Evolutionary conservation across 1,139 yeast species (phyloP).

Genomic region (Hanseniaspora gamundiae): DNA sequence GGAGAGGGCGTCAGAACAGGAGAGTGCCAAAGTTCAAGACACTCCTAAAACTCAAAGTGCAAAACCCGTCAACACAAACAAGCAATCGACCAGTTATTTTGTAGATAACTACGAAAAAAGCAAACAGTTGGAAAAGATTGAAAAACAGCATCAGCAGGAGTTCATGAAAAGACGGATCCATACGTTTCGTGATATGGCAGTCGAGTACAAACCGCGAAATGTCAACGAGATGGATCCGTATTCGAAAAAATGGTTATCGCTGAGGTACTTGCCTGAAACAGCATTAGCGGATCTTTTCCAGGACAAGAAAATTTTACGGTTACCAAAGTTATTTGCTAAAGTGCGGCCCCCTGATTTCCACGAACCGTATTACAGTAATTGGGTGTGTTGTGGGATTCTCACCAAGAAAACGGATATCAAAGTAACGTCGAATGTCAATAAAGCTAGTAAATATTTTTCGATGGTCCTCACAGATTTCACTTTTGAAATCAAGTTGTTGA

Average conservation of each 20-base stretch:
- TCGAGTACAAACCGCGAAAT: constrained; percentile 15
- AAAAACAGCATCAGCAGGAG: constrained; percentile 12
- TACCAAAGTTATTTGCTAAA: constrained; percentile 50
- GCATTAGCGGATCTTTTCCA: constrained; percentile 28
- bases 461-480: constrained; percentile 59
- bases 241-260: constrained; percentile 28
- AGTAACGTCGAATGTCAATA: constrained; percentile 29
- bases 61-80: constrained; percentile 1
- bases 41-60: constrained; percentile 3
- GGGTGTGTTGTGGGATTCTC: constrained; percentile 63
- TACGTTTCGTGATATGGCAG: constrained; percentile 19
- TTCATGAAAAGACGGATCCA: constrained; percentile 26
- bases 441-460: constrained; percentile 42
- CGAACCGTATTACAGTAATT: constrained; percentile 63
- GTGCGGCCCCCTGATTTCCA: constrained; percentile 55
- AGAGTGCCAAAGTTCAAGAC: constrained; percentile 11
- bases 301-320: constrained; percentile 40
- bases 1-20: constrained; percentile 13
- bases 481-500: constrained; percentile 42
- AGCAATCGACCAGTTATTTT: constrained; percentile 24
- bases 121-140: constrained; percentile 15
- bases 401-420: constrained; percentile 44
- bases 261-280: constrained; percentile 34
- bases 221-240: constrained; percentile 27
- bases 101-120: constrained; percentile 20